phyloP scores from a whole-genome alignment of 768 basidiomycete species.

The Podaxis pistillaris region DNA sequence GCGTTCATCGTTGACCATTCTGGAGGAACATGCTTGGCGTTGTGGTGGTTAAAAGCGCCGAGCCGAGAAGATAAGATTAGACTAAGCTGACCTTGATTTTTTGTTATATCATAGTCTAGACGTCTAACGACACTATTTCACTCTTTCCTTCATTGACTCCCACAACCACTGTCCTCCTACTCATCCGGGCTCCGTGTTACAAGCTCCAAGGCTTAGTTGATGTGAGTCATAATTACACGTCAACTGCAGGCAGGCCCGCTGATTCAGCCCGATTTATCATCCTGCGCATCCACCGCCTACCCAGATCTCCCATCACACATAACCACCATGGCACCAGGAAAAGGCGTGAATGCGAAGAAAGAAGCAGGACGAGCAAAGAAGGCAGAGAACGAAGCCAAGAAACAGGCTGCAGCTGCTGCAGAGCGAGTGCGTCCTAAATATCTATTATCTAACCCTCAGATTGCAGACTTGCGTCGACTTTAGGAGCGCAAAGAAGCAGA shows the following conservation, averaged over 20 bases:
- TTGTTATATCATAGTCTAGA: not conserved
- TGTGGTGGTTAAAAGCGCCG: too few species aligned
- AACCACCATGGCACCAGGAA: conserved; percentile 67
- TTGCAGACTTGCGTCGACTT: not conserved
- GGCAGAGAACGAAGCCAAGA: conserved; percentile 86
- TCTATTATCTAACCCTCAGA: not conserved
- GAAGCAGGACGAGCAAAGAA: conserved; percentile 89
- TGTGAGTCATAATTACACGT: not conserved
- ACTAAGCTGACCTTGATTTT: not conserved
- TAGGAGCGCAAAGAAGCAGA: conserved; percentile 74
- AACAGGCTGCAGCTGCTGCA: conserved; percentile 56
- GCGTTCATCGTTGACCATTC: too few species aligned
- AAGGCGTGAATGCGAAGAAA: conserved; percentile 89
- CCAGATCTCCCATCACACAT: not conserved
- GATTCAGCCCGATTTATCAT: not conserved
- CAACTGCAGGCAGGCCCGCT: not conserved
- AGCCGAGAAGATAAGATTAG: not conserved
- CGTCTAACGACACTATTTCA: not conserved
- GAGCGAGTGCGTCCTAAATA: conserved; percentile 48
- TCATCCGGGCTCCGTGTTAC: not conserved
- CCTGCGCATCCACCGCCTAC: not conserved
- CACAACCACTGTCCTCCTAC: not conserved
- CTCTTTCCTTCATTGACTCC: not conserved
- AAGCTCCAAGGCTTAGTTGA: not conserved
- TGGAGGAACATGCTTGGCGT: too few species aligned